Percentiles rank a stretch among this genome's conserved stretches.
phyloP scores from a whole-genome alignment of 1,284 basidiomycete species.

The Bondarzewia mesenterica region DNA sequence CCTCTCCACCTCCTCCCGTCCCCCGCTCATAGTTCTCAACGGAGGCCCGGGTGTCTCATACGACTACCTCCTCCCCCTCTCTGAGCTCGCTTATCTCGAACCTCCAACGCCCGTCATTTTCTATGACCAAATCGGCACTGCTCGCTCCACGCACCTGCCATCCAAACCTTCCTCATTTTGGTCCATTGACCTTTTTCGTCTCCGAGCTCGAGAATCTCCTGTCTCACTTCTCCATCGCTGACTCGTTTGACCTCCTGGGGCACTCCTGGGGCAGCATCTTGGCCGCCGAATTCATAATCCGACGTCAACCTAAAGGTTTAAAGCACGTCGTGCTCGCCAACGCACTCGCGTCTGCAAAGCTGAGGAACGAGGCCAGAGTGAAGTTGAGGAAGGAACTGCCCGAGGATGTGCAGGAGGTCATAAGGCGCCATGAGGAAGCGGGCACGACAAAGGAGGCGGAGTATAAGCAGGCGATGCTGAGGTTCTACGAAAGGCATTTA shows the following conservation, averaged over 20 bases:
- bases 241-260: conserved; percentile 33
- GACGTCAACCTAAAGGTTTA: conserved; percentile 27
- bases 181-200: conserved; percentile 37
- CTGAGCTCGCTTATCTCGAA: conserved; percentile 19
- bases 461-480: conserved; percentile 34
- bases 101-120: conserved; percentile 32
- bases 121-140: conserved; percentile 45
- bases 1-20: conserved; percentile 17
- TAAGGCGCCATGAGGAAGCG: conserved; percentile 38
- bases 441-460: conserved; percentile 37
- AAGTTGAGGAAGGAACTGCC: conserved; percentile 25
- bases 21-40: conserved; percentile 31
- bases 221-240: conserved; percentile 26
- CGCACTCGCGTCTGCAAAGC: conserved; percentile 22
- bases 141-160: conserved; percentile 32
- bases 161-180: conserved; percentile 32
- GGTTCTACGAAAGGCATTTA: conserved; percentile 35
- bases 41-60: conserved; percentile 37
- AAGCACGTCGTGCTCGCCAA: conserved; percentile 30
- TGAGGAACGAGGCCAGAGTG: conserved; percentile 6
- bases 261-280: conserved; percentile 50
- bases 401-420: conserved; percentile 30
- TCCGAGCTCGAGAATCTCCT: conserved; percentile 41
- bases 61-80: conserved; percentile 32
- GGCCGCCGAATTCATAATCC: conserved; percentile 23